Evolutionary conservation across 2,329 filamentous ascomycete species (phyloP), one percentile per base, ranked within the genome.

Genomic region (Nemania sp.): DNA sequence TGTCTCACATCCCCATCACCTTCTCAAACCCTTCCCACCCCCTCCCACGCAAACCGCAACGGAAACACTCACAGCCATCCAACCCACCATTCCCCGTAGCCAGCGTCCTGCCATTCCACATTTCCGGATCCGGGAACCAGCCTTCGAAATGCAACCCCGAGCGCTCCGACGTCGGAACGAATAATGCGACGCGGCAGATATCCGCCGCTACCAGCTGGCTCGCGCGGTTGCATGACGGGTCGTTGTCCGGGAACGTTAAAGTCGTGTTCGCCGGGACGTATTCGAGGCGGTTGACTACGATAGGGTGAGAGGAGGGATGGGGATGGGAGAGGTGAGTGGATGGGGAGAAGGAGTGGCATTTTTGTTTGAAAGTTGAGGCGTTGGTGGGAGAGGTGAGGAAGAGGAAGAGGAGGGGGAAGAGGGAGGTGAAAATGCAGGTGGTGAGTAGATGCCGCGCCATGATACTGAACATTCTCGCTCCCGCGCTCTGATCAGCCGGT

Each of bases 81-180:
- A 78, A 63, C 2, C 78, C 77, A 0, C 77, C 76, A 45, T 80
- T 80, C 0, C 77, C 77, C 0, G 75, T 77, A 19, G 72, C 75
- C 36, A 80, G 44, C 40, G 77, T 78, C 3, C 75, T 72, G 0
- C 71, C 76, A 1, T 69, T 73, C 66, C 78, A 80, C 9, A 73
- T 63, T 6, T 68, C 68, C 0, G 77, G 77, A 17, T 68, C 68
- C 0, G 77, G 77, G 15, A 79, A 63, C 77, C 77, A 80, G 1
- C 75, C 65, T 57, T 80, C 77, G 17, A 77, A 64, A 4, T 67
- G 73, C 26, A 80, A 73, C 31, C 74, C 72, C 22, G 76, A 77
- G 24, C 67, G 69, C 19, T 71, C 67, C 11, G 64, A 67, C 1
- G 64, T 68, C 8, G 58, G 52, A 9, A 70, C 59, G 6, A 59